Evolutionary conservation across 352 stramenopile species (phyloP).

Genomic region (Globisporangium perplexum): DNA sequence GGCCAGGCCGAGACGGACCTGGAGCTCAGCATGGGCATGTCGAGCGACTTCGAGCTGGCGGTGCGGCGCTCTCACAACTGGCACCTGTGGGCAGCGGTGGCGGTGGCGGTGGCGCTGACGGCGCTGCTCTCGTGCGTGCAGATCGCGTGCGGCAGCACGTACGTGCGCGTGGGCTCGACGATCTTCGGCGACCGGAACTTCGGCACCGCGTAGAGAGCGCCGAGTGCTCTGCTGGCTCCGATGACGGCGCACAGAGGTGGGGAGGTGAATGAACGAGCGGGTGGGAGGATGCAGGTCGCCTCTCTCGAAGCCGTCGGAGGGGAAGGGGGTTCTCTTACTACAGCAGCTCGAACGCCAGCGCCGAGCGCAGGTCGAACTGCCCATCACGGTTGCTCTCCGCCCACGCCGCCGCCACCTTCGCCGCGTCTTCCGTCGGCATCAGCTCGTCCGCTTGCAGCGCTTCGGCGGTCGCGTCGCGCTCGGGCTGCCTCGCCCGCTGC

Average conservation of each 20-base stretch:
- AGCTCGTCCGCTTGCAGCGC: constrained; percentile 10
- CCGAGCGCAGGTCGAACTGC: constrained; percentile 41
- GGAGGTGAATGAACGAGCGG: background rate
- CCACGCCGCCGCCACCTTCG: constrained; percentile 42
- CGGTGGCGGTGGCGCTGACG: no score
- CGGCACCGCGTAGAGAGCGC: constrained; percentile 15
- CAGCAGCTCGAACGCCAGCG: constrained; percentile 64
- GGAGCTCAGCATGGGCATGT: constrained; percentile 99
- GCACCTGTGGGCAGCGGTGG: no score
- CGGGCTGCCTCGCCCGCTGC: constrained; percentile 35
- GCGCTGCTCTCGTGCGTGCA: constrained; percentile 18
- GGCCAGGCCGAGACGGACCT: constrained; percentile 61
- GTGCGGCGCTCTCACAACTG: constrained; percentile 25
- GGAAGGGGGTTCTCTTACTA: constrained; percentile 12
- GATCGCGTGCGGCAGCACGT: constrained; percentile 94
- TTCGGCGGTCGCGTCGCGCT: constrained; percentile 15
- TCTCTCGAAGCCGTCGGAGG: no score
- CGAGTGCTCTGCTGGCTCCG: no score
- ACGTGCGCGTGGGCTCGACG: constrained; percentile 95
- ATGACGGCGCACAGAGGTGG: no score
- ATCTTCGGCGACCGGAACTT: constrained; percentile 98
- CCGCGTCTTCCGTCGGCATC: constrained; percentile 36
- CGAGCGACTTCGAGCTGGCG: constrained; percentile 95
- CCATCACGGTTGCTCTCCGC: constrained; percentile 27
- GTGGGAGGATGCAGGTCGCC: background rate